Conservation (phyloP, 495 filamentous ascomycete genomes). For the Xeromyces bisporus region DNA sequence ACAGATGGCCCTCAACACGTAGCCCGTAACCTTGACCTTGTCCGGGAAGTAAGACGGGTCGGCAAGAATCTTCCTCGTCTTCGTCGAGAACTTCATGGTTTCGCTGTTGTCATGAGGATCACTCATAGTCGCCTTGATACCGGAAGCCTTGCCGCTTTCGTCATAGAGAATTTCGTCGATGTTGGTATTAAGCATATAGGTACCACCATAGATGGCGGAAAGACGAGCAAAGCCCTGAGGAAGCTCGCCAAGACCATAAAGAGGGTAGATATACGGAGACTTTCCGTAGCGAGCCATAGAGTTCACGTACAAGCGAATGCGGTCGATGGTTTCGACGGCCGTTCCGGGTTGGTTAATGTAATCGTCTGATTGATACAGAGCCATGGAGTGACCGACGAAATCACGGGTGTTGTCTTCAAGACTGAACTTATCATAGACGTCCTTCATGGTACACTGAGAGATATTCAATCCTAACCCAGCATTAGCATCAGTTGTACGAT, state of each 20-base stretch:
- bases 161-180: conserved; percentile 80
- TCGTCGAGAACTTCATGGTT: conserved; percentile 86
- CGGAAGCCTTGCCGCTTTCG: conserved; percentile 65
- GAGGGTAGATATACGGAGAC: conserved; percentile 97
- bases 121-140: conserved; percentile 95
- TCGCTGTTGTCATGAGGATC: conserved; percentile 57
- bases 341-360: conserved; percentile 59
- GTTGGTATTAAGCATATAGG: conserved; percentile 95
- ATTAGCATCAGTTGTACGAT: conserved; percentile 8
- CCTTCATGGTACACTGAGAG: conserved; percentile 68
- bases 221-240: conserved; percentile 96
- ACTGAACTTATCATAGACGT: conserved; percentile 94
- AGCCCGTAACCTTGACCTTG: conserved; percentile 72
- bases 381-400: conserved; percentile 97
- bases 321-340: conserved; percentile 75
- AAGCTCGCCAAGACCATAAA: conserved; percentile 93
- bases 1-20: conserved; percentile 91
- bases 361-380: conserved; percentile 73
- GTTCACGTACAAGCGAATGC: conserved; percentile 92
- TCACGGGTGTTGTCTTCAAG: conserved; percentile 84
- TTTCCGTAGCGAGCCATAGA: conserved; percentile 97
- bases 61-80: conserved; percentile 87
- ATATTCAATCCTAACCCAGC: conserved; percentile 59
- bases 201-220: conserved; percentile 94
- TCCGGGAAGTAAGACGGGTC: conserved; percentile 93